Evolutionary conservation across 345 rosid species (phyloP), one percentile per base, ranked within the genome.

Genomic region (thale cress (Arabidopsis thaliana)): DNA sequence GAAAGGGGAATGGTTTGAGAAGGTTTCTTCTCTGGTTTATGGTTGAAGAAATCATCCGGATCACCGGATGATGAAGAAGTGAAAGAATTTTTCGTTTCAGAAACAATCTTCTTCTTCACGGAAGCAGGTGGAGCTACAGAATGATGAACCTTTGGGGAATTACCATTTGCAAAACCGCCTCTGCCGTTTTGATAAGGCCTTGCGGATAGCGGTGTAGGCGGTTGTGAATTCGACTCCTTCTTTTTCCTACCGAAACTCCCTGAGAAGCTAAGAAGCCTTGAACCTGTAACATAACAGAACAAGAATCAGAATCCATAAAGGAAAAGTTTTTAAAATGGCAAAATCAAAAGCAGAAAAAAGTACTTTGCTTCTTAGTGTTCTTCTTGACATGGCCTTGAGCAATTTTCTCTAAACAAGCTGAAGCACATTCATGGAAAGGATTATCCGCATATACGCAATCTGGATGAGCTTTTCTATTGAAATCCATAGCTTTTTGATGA

Each of bases 161-260:
- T 64, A 56, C 55, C 58, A 46, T 75, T 65, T 51, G 25, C 60
- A 41, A 71, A 77, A 59, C 73, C 61, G 22, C 50, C 68, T 49
- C 78, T 64, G 16, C 55, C 72, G 42, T 74, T 83, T 63, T 71
- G 68, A 41, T 65, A 59, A 32, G 77, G 32, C 25, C 6, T 79
- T 65, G 25, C 46, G 7, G 71, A 69, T 71, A 50, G 78, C 45
- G 90, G 83, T 14, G 98, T 65, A 36, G 7, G 73, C 25, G 84
- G 81, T 65, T 71, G 84, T 64, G 87, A 76, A 50, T 78, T 59
- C n/a, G 85, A 41, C 76, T 78, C 87, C 59, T 86, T 86, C 86
- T 89, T 84, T 67, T 82, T 87, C 80, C 82, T 80, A 67, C 89
- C 88, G 64, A 88, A 84, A 85, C 93, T 90, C 59, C 83, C 78